Evolutionary conservation across 169 alveolate genomes (phyloP), one percentile per base, ranked within the genome.

Genomic region (Eimeria acervulina): DNA sequence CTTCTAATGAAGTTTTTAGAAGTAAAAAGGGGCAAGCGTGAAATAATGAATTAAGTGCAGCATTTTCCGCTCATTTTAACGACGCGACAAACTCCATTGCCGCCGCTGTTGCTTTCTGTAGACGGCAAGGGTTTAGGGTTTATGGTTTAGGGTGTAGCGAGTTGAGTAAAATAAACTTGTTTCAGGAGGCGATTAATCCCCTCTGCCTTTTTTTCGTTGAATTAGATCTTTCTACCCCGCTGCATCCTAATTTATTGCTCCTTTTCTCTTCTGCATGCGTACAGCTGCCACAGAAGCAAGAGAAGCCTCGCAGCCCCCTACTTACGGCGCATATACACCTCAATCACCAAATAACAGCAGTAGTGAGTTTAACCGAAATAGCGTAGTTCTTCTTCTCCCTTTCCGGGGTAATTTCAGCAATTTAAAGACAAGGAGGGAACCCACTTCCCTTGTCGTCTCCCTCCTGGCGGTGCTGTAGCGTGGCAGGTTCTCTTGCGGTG

Each of bases 301-400:
- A 55, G 72, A 61, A 61, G 72, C 72, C 72, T 61, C 72, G 72
- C 72, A 61, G 72, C 72, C 72, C 72, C 72, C 36, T 26, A 23
- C 72, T 19, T 23, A 26, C 36, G 26, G 66, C 26, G 72, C 12
- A 26, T 15, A 61, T 61, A 26, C 72, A 61, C 36, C 31, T 1
- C 72, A 61, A 61, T 12, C 36, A 61, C 12, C 8, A 2, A 61
- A 61, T 36, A 61, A 15, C 12, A 61, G 26, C 72, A 61, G 12
- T 23, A 17, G 26, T 23, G 15, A 47, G 55, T 47, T 47, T 47
- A 47, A 47, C 5, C 55, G 12, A 47, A 47, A 47, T 12, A 7
- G 5, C 55, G 19, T 47, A 47, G n/a, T n/a, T n/a, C 55, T 47
- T 47, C 55, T 47, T 47, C 55, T 47, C 55, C 12, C 55, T 47